phyloP scores from a whole-genome alignment of 352 stramenopile species.

The Phytophthora lateralis region DNA sequence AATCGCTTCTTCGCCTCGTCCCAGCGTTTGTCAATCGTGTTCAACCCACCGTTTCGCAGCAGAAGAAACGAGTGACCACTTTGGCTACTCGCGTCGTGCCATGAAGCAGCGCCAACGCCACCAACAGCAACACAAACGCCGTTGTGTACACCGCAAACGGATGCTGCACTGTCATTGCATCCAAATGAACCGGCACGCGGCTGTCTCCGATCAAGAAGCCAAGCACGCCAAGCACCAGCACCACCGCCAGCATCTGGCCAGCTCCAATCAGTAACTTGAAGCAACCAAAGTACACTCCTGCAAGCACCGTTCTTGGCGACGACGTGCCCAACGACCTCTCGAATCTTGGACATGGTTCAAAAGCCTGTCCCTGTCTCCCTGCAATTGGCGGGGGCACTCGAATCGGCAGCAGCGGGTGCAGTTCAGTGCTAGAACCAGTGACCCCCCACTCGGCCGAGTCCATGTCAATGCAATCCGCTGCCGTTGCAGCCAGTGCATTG shows the following conservation, averaged over 20 bases:
- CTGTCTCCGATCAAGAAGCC: slow-evolving; percentile 41
- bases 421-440: slow-evolving; percentile 15
- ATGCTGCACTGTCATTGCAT: slow-evolving; percentile 24
- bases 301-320: slow-evolving; percentile 48
- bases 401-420: slow-evolving; percentile 46
- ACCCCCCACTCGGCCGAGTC: slow-evolving; percentile 18
- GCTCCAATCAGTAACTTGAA: slow-evolving; percentile 47
- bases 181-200: slow-evolving; percentile 28
- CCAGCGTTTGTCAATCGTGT: slow-evolving; percentile 20
- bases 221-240: slow-evolving; percentile 36
- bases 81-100: slow-evolving; percentile 47
- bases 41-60: slow-evolving; percentile 39
- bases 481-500: slow-evolving; percentile 47
- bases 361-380: slow-evolving; percentile 2
- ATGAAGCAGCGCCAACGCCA: slow-evolving; percentile 47
- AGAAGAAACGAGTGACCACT: slow-evolving; percentile 61
- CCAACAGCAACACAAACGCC: slow-evolving; percentile 34
- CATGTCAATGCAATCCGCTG: slow-evolving; percentile 25
- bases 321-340: slow-evolving; percentile 37
- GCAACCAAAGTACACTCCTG: slow-evolving; percentile 53
- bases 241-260: slow-evolving; percentile 40
- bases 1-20: slow-evolving; percentile 24
- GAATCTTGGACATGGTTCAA: slow-evolving; percentile 42
- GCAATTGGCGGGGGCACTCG: slow-evolving; percentile 19
- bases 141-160: slow-evolving; percentile 39